Conservation (phyloP, 2,329 filamentous ascomycete species). For the Emericellopsis atlantica region DNA sequence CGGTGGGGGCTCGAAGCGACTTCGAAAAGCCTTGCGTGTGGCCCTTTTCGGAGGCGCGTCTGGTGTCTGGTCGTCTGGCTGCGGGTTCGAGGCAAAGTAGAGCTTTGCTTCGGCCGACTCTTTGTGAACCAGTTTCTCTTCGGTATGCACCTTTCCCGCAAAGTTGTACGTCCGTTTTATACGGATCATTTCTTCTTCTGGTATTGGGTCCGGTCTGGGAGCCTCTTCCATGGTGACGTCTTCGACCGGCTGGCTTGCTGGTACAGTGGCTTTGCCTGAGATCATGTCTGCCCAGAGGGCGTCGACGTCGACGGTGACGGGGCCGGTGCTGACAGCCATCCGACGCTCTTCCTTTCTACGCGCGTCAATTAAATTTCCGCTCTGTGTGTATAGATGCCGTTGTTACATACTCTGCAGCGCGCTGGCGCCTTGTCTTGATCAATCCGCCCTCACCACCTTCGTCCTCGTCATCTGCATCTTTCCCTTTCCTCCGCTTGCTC, state of each 20-base stretch:
- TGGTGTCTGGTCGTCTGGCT: constrained; percentile 1
- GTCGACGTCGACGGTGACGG: constrained; percentile 60
- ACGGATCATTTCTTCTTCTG: constrained; percentile 31
- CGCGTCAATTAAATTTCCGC: background rate
- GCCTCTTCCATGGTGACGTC: constrained; percentile 2
- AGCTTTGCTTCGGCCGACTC: constrained; percentile 55
- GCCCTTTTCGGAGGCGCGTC: constrained; percentile 22
- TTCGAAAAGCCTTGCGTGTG: constrained; percentile 45
- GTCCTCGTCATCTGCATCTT: constrained; percentile 29
- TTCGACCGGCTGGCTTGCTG: background rate
- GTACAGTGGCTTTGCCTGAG: constrained; percentile 14
- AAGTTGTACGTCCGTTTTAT: constrained; percentile 66
- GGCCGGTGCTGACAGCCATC: constrained; percentile 36
- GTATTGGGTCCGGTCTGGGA: constrained; percentile 1
- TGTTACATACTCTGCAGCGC: constrained; percentile 42
- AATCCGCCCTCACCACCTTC: constrained; percentile 48
- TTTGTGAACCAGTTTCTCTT: constrained; percentile 56
- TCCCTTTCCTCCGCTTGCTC: constrained; percentile 25
- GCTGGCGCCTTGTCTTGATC: constrained; percentile 61
- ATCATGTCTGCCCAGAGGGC: constrained; percentile 58
- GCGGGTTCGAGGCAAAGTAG: constrained; percentile 38
- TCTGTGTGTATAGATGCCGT: background rate
- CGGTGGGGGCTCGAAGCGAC: constrained; percentile 43
- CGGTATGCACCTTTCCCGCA: constrained; percentile 58
- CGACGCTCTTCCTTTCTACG: constrained; percentile 44